Base-by-base conservation (phyloP, 805 yeast genomes). In the Cyberlindnera galapagoensis region DNA sequence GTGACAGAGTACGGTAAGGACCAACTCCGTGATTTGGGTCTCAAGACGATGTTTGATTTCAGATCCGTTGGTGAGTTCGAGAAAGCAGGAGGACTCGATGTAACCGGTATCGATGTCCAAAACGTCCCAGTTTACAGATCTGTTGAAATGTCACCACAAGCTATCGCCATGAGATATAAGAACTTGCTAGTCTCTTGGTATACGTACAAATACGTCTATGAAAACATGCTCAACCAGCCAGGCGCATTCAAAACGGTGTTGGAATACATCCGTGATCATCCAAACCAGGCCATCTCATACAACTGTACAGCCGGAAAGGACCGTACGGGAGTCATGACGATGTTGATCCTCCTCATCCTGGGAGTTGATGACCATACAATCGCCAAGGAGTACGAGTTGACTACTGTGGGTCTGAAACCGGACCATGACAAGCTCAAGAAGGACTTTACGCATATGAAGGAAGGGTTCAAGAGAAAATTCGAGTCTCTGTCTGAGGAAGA, bases 281-380 rank as follows among this genome's bases (percentile, higher is more conserved):
- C 74, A 4, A 54, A 59, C n/a, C 60, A 58, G 14, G 69, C 72
- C 3, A 58, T 85, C 36, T 56, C 80, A 8, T 73, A 77, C 54
- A 90, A 83, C 51, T 85, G 94, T 57, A 74, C 88, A 4, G 90
- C 90, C 2, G 95, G 95, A 3, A 85, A 84, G 53, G 95, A 85
- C 52, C 68, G 94, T 26, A 84, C 95, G 0, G 95, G 94, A 0
- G 65, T 83, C 10, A 51, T 81, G 42, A 70, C 78, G 3, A 81
- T 85, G 76, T 53, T 85, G 39, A 60, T 84, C 5, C 61, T 84
- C 27, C 57, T 74, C 13, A 51, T 82, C 7, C 58, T 71, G 5
- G 88, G 83, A 0, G 83, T 84, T 4, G 85, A 80, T 38, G 63
- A 66, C 9, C 71, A 73, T 42, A 71, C 75, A 1, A 65, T 84